These are phyloP conservation scores for Passalora sequoiae DNA, from an alignment of 2,329 filamentous ascomycete genomes.

Conservation along the genomic window DNA sequence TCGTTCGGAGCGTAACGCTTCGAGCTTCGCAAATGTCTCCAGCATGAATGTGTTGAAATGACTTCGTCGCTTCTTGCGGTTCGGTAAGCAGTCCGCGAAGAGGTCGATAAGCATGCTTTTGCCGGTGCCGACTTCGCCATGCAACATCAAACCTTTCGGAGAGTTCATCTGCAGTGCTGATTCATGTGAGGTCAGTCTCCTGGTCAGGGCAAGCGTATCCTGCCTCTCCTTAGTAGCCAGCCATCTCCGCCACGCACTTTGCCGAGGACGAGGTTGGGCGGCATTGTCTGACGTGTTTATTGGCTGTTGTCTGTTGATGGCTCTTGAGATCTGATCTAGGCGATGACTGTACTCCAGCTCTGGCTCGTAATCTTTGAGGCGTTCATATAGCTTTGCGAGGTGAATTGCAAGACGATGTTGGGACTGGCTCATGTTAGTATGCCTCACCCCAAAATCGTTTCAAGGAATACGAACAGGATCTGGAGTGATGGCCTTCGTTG, in stretches of 20 bases:
- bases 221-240: conserved; percentile 51
- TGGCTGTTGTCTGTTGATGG: conserved; percentile 34
- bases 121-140: conserved; percentile 76
- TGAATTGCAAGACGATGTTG: conserved; percentile 55
- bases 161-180: conserved; percentile 66
- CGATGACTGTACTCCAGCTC: conserved; percentile 62
- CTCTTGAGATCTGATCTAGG: conserved; percentile 55
- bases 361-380: conserved; percentile 73
- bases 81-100: conserved; percentile 72
- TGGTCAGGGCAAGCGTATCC: conserved; percentile 58
- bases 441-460: conserved; percentile 38
- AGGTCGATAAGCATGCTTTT: conserved; percentile 83
- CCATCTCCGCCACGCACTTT: conserved; percentile 45
- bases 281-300: conserved; percentile 14
- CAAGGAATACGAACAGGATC: conserved; percentile 47
- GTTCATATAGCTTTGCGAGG: conserved; percentile 68
- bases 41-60: conserved; percentile 87
- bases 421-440: conserved; percentile 13
- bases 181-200: conserved; percentile 65
- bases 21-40: conserved; percentile 66
- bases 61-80: conserved; percentile 66
- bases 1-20: conserved; percentile 52
- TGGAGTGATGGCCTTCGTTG: conserved; percentile 60
- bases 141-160: conserved; percentile 68
- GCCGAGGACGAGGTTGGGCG: conserved; percentile 12